These are phyloP conservation scores for Cornus controversa DNA, from an alignment of 148 eudicot species.

Conservation along the genomic window DNA sequence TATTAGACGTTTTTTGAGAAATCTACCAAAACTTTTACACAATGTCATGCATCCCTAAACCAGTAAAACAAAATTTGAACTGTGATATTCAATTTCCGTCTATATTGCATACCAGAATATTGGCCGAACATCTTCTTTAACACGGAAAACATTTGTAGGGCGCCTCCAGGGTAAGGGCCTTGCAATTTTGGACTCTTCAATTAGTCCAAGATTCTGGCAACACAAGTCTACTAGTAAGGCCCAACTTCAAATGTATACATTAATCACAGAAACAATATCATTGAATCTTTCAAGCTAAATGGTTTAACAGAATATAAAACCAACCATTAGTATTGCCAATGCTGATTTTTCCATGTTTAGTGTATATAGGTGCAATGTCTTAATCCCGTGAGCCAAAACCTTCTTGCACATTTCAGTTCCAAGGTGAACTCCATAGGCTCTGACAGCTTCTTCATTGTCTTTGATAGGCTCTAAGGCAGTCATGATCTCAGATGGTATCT, in stretches of 20 bases:
- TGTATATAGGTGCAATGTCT: conserved; percentile 82
- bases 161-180: conserved; percentile 91
- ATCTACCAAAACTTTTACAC: not conserved
- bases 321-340: conserved; percentile 78
- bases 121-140: conserved; percentile 92
- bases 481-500: conserved; percentile 82
- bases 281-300: conserved; percentile 1
- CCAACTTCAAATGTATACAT: not conserved
- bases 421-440: conserved; percentile 89
- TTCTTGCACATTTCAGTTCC: conserved; percentile 99
- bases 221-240: conserved; percentile 8
- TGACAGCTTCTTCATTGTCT: conserved; percentile 98
- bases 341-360: conserved; percentile 99
- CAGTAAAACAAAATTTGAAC: not conserved
- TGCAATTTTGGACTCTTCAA: conserved; percentile 80
- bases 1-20: conserved; percentile 5
- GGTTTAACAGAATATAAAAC: conserved; percentile 14
- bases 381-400: conserved; percentile 84
- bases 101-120: conserved; percentile 71
- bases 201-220: conserved; percentile 91
- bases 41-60: not conserved
- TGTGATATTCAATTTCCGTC: conserved; percentile 1
- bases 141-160: conserved; percentile 75
- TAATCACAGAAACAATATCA: not conserved
- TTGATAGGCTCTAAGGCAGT: conserved; percentile 94